Base-by-base conservation (phyloP, 1,284 basidiomycete genomes). In the Grifola frondosa region DNA sequence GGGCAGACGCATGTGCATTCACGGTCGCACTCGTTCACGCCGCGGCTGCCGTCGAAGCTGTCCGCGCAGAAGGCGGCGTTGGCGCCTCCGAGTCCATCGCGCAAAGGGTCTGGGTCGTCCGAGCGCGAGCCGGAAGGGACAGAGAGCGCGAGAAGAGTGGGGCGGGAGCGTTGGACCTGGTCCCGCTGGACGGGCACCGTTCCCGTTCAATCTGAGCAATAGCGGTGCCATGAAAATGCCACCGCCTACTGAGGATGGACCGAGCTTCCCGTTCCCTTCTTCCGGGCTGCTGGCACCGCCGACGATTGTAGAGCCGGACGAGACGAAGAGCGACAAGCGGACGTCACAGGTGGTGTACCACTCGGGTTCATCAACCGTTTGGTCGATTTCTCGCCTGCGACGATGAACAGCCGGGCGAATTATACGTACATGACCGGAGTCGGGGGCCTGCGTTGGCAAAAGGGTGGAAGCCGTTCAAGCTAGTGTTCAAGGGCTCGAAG, bases 401-500 rank as follows among this genome's bases (percentile, higher is more conserved):
- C 66, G 20, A 49, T 62, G 30, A 62, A 61, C 41, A 49, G 57
- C n/a, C 57, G 64, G 26, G 62, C 62, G 7, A 61, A 60, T 53
- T 46, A 67, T 53, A 42, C 60, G 36, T 63, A 57, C 38, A 59
- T 58, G 54, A 34, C 48, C 20, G 56, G 52, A 12, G 46, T 46
- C 16, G 42, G 52, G 3, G 51, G 9, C 49, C 57, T 10, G 46
- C 68, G 3, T 62, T 79, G 4, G 63, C 75, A 0, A 88, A 84
- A 58, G 80, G 78, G 0, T 91, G 90, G 88, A 92, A 91, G 60
- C 78, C 87, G 6, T 89, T 79, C 68, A 91, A 91, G 65, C 73
- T 84, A 28, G 81, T 89, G 49, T 65, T 92, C 15, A 85, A 88
- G 56, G 89, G 88, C 3, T 80, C 83, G 11, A 91, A 91, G 61